Evolutionary conservation across 768 basidiomycete genomes (phyloP), one percentile per base, ranked within the genome.

Genomic region (Boletus barrowsii): DNA sequence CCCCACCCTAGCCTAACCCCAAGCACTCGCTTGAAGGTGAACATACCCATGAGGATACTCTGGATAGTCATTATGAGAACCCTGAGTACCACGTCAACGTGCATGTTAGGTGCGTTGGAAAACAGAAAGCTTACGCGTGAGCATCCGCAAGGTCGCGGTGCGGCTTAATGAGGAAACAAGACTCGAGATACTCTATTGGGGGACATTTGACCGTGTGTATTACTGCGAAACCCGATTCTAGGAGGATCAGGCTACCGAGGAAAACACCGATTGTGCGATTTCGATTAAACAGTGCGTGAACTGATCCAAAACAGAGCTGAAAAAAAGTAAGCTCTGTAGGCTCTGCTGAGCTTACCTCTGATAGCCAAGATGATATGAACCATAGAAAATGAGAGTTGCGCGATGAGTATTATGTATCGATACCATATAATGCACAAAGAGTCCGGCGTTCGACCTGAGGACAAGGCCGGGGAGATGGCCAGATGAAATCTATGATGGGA

Each of bases 1-100:
- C 74, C 75, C 75, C 74, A 75, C 10, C 75, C 75, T 1, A 62
- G 62, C 40, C 72, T 72, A 9, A 69, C 51, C 3, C 72, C 68
- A 18, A 58, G 26, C 2, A 71, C 46, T 55, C 74, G 75, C 54
- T 77, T 78, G 40, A 63, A 66, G 2, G 68, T 14, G 1, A 75
- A 75, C 39, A 79, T 64, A 18, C 54, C 59, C 32, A 79, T 74
- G 13, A 80, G 60, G 29, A 75, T 54, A 11, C 66, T 66, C 49
- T 80, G 79, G 18, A 68, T 20, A 6, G 73, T 59, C 0, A 74
- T 59, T 0, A 62, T 55, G 26, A 55, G 56, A 10, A 6, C 7
- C 40, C 62, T 62, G 41, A 37, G n/a, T 13, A 39, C 4, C 20
- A 22, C 20, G 20, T 62, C 37, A 58, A n/a, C 42, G 3, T 13